A percentile compares a stretch with the other conserved stretches of the same genome.
These are phyloP conservation scores for Lecanicillium sp. DNA, from an alignment of 2,329 filamentous ascomycete genomes.

Conservation along the genomic window DNA sequence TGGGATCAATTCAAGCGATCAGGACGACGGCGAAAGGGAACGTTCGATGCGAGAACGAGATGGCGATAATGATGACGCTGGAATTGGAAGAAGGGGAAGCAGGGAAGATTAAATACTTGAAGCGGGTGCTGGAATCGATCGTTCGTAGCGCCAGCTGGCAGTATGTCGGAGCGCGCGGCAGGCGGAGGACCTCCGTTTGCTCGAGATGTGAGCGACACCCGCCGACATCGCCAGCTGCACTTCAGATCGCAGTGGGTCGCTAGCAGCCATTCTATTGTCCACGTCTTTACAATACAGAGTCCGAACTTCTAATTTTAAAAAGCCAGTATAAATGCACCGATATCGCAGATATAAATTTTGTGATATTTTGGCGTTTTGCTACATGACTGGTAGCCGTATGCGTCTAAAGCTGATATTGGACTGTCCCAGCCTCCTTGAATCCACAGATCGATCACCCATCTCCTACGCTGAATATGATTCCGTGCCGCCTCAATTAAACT, in stretches of 20 bases:
- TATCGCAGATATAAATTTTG: neutral
- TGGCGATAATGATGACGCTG: neutral
- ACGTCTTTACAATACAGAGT: neutral
- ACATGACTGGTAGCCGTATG: constrained; percentile 5
- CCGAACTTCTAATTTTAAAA: too few relatives aligned
- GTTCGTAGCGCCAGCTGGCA: neutral
- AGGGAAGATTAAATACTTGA: neutral
- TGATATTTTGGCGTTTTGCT: constrained; percentile 9
- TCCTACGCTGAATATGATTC: constrained; percentile 5
- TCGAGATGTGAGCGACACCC: neutral
- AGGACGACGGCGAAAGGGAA: neutral
- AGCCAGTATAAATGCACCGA: too few relatives aligned
- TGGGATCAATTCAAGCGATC: constrained; percentile 9
- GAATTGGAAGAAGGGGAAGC: neutral
- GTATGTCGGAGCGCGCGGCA: neutral
- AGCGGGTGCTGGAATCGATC: neutral
- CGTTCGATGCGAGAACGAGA: neutral
- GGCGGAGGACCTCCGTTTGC: constrained; percentile 7
- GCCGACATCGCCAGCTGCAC: constrained; percentile 8
- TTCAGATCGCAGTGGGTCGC: neutral
- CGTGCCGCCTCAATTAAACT: constrained; percentile 10
- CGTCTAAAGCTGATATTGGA: constrained; percentile 3
- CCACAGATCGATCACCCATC: neutral
- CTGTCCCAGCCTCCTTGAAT: constrained; percentile 1
- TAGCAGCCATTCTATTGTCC: neutral